A percentile compares a stretch with the other conserved stretches of the same genome.
These are phyloP conservation scores for Amauroascus niger DNA, from an alignment of 2,329 filamentous ascomycete species.

Conservation along the genomic window DNA sequence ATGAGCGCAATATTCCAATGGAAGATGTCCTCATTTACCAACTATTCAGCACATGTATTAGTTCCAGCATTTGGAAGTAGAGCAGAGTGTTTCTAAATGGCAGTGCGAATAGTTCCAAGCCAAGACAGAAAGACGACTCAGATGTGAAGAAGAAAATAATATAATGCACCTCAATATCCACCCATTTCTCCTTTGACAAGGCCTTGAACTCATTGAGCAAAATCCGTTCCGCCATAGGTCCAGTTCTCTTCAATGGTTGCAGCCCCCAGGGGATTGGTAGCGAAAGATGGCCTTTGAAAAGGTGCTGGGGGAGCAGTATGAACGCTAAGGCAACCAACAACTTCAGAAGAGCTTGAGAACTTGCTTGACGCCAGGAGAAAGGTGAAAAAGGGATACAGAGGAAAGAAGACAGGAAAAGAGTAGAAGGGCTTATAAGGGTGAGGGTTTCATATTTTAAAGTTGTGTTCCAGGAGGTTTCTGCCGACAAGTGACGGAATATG, in stretches of 20 bases:
- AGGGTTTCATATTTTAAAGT: conserved; percentile 4
- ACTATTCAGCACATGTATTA: conserved; percentile 39
- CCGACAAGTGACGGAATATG: conserved; percentile 2
- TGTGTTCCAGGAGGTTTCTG: conserved; percentile 3
- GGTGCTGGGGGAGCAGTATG: no score
- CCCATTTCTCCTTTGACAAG: conserved; percentile 84
- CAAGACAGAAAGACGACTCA: background rate
- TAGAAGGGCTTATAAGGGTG: background rate
- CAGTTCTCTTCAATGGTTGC: background rate
- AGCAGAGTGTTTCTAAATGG: no score
- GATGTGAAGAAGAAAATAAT: conserved; percentile 3
- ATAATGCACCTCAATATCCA: conserved; percentile 65
- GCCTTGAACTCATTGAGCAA: conserved; percentile 81
- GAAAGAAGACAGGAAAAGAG: background rate
- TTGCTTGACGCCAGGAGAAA: background rate
- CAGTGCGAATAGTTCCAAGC: no score
- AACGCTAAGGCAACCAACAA: background rate
- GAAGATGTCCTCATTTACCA: conserved; percentile 73
- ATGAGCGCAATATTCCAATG: conserved; percentile 82
- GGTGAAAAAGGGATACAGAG: background rate
- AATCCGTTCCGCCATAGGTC: conserved; percentile 58
- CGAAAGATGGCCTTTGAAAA: no score
- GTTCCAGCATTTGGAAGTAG: background rate
- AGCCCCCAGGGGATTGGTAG: background rate
- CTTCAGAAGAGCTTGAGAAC: background rate